These are phyloP conservation scores for Exsudoporus frostii DNA, from an alignment of 768 basidiomycete genomes.

Conservation along the genomic window DNA sequence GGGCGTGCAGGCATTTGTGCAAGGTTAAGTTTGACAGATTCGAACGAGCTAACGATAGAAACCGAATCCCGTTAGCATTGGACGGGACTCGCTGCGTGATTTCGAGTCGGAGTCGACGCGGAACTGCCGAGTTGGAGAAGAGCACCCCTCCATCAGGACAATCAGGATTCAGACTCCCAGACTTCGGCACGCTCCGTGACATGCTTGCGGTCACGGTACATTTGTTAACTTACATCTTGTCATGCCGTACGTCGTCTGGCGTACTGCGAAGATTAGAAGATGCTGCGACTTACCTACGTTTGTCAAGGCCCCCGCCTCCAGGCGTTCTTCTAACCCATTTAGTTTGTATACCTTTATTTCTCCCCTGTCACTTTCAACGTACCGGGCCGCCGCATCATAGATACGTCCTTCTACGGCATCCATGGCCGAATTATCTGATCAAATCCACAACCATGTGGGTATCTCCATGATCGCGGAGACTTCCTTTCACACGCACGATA, in stretches of 20 bases:
- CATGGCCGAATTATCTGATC: neutral
- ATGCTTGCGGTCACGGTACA: neutral
- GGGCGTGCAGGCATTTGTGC: slow-evolving; percentile 2
- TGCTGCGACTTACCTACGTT: neutral
- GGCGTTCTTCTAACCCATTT: neutral
- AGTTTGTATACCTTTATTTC: neutral
- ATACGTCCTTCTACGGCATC: slow-evolving; percentile 1
- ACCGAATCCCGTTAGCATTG: slow-evolving; percentile 3
- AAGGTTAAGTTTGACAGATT: slow-evolving; percentile 24
- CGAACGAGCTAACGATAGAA: slow-evolving; percentile 6
- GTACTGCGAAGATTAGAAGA: neutral
- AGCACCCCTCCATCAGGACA: neutral
- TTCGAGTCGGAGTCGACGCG: slow-evolving; percentile 9
- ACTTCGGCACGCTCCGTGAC: neutral
- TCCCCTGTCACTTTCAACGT: neutral
- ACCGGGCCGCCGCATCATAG: slow-evolving; percentile 1
- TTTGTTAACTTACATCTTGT: slow-evolving; percentile 2
- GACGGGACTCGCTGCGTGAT: neutral
- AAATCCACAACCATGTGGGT: slow-evolving; percentile 1
- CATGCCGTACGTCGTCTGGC: slow-evolving; percentile 1
- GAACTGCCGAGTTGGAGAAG: neutral
- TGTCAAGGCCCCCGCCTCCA: neutral
- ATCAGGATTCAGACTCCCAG: neutral
- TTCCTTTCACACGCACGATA: slow-evolving; percentile 3
- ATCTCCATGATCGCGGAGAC: neutral